A percentile compares a stretch with the other conserved stretches of the same genome.
Conservation (phyloP, 2,329 filamentous ascomycete genomes). For the Diplodia scrobiculata region DNA sequence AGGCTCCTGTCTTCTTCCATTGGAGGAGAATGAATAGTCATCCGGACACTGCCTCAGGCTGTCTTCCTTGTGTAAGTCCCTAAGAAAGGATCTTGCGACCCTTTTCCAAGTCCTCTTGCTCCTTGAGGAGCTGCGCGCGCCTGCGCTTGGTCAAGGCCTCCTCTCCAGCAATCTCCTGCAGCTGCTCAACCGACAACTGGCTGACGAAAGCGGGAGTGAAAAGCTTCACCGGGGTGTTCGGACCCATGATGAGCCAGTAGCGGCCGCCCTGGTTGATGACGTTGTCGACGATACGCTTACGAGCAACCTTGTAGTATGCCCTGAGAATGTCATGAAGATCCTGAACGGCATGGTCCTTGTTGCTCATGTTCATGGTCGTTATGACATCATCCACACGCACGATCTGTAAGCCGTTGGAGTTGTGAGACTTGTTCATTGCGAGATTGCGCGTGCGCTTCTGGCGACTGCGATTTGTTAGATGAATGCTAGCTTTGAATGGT, state of each 20-base stretch:
- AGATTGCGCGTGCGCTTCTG: neutral
- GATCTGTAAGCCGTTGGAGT: too few relatives aligned
- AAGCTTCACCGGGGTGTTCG: conserved; percentile 55
- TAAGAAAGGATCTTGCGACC: conserved; percentile 39
- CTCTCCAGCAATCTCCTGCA: conserved; percentile 63
- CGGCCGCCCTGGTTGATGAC: conserved; percentile 62
- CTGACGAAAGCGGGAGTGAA: conserved; percentile 58
- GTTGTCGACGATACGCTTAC: conserved; percentile 64
- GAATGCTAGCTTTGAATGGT: neutral
- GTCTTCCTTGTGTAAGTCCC: neutral
- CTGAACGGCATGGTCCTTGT: conserved; percentile 47
- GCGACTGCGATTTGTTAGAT: neutral
- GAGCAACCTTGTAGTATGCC: conserved; percentile 64
- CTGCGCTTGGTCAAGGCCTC: conserved; percentile 48
- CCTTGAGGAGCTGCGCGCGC: conserved; percentile 50
- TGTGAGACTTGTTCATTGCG: neutral
- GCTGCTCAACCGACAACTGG: conserved; percentile 51
- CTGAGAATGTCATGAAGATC: conserved; percentile 63
- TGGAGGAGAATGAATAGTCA: too few relatives aligned
- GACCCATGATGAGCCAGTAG: conserved; percentile 56
- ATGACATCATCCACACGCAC: conserved; percentile 8
- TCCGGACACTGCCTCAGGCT: neutral
- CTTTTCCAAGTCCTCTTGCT: conserved; percentile 52
- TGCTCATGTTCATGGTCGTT: conserved; percentile 34
- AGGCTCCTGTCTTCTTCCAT: too few relatives aligned